These are phyloP conservation scores for Byssothecium circinans DNA, from an alignment of 2,329 filamentous ascomycete genomes.

Conservation along the genomic window DNA sequence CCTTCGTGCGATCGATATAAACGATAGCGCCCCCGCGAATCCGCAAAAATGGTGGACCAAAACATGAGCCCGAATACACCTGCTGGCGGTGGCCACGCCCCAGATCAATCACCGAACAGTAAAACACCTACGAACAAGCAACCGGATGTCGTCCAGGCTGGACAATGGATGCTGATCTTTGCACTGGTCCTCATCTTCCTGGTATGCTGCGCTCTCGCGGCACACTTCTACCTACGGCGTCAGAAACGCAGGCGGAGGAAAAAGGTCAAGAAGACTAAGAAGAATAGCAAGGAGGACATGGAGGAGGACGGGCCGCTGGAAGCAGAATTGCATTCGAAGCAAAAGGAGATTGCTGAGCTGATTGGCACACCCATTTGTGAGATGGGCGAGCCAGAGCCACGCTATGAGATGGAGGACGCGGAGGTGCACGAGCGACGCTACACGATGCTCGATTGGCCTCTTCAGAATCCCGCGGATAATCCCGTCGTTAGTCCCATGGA, in stretches of 20 bases:
- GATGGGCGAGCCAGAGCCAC: conserved; percentile 20
- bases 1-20: conserved; percentile 3
- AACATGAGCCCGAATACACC: conserved; percentile 8
- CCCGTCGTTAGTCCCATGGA: conserved; percentile 8
- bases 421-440: conserved; percentile 14
- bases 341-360: conserved; percentile 17
- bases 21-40: not conserved
- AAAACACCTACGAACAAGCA: conserved; percentile 3
- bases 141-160: conserved; percentile 14
- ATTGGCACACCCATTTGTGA: conserved; percentile 18
- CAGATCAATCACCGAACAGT: not conserved
- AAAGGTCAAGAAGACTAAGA: conserved; percentile 8
- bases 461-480: conserved; percentile 2
- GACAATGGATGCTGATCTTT: conserved; percentile 23
- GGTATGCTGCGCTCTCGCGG: conserved; percentile 11
- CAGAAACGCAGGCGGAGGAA: conserved; percentile 9
- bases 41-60: conserved; percentile 13
- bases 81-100: not conserved
- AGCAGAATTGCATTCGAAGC: conserved; percentile 14
- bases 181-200: conserved; percentile 20
- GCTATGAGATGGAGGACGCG: conserved; percentile 20
- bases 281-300: not conserved
- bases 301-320: not conserved
- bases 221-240: conserved; percentile 16
- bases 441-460: conserved; percentile 4